These are phyloP conservation scores for sorghum (Sorghum bicolor) DNA, from an alignment of 176 grass and related monocot genomes.

Conservation along the genomic window DNA sequence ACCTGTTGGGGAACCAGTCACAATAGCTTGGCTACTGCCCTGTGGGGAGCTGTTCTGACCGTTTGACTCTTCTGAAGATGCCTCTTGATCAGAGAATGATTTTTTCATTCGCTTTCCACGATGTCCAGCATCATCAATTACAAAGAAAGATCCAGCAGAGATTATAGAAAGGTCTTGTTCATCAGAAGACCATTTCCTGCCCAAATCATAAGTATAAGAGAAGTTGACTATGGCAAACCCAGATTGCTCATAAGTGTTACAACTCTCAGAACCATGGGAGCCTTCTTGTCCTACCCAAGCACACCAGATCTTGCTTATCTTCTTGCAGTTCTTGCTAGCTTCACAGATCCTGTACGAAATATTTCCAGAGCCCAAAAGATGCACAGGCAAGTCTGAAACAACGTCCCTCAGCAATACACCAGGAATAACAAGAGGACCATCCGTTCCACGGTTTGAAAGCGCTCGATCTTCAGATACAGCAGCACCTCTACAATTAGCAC, in stretches of 20 bases:
- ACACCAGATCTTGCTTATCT: constrained; percentile 87
- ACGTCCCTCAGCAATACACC: constrained; percentile 69
- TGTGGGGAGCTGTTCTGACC: constrained; percentile 31
- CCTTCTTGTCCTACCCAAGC: constrained; percentile 78
- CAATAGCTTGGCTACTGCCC: constrained; percentile 34
- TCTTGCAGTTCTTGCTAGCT: constrained; percentile 43
- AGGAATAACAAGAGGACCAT: constrained; percentile 60
- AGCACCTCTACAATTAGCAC: background rate
- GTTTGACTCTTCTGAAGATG: constrained; percentile 61
- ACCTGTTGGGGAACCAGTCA: constrained; percentile 26
- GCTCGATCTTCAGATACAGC: constrained; percentile 15
- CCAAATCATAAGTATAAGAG: constrained; percentile 76
- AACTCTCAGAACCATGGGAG: background rate
- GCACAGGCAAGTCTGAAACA: constrained; percentile 53
- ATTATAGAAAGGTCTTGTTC: constrained; percentile 54
- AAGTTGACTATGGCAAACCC: constrained; percentile 85
- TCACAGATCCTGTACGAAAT: constrained; percentile 67
- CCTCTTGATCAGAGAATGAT: constrained; percentile 91
- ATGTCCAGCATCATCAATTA: constrained; percentile 68
- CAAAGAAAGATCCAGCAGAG: constrained; percentile 80
- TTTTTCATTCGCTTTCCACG: constrained; percentile 77
- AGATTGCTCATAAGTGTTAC: constrained; percentile 41
- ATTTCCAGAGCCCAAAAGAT: constrained; percentile 74
- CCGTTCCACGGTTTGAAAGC: constrained; percentile 16
- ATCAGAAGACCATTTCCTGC: constrained; percentile 68